Evolutionary conservation across 352 stramenopile genomes (phyloP), one percentile per base, ranked within the genome.

Genomic region (Phytopythium oedochilum): DNA sequence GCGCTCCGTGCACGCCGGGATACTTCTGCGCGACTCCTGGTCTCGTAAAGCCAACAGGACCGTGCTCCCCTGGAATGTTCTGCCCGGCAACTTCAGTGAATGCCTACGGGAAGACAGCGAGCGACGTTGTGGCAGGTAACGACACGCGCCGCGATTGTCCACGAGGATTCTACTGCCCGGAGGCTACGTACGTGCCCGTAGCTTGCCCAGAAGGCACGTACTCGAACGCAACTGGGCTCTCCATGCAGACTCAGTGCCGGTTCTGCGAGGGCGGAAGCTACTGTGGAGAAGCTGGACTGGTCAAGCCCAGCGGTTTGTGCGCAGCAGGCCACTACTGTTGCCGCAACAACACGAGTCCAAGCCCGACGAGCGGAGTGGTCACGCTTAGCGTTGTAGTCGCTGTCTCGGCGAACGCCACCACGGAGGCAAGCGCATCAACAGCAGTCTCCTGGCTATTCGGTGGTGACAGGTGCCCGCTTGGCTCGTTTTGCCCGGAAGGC

Each of bases 81-180:
- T 96, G 81, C 25, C 75, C 63, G 5, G 46, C 61, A 31, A 44
- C 69, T 14, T 74, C 78, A 0, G 64, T 79, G 48, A 72, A 64
- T 49, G 52, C 57, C 1, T 85, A 79, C 43, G 74, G 72, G 1
- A 78, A 63, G 49, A 84, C 56, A 26, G 36, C 20, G 0, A 20
- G 31, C 22, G 47, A 53, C 17, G 20, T 39, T 25, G 31, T 3
- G 5, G 31, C 29, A 9, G 53, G 49, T 2, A 78, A 70, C 18
- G 61, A 61, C 11, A 80, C 62, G 0, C 71, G 29, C 2, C 29
- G 74, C n/a, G 46, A 64, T 9, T 97, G 89, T 65, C 71, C 84
- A 17, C 44, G 40, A 7, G 92, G 92, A 5, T 56, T 64, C 0
- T 97, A 89, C 49, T 97, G 91, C 39, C 72, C 74, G 1, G 57